phyloP scores from a whole-genome alignment of 2,329 filamentous ascomycete genomes.

The Rutstroemia sydowiana region DNA sequence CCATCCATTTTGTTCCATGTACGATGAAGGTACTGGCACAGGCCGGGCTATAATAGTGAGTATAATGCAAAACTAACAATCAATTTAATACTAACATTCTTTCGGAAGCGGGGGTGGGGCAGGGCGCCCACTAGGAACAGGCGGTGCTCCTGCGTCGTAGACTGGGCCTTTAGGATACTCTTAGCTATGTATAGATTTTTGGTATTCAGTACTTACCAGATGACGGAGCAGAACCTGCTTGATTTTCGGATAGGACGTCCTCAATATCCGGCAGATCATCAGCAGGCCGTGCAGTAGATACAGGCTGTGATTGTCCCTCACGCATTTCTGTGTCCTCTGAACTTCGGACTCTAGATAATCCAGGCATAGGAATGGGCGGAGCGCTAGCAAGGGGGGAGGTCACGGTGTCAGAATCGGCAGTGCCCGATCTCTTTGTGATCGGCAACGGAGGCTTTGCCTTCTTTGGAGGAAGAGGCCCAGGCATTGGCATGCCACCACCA shows the following conservation, averaged over 20 bases:
- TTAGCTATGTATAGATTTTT: constrained; percentile 7
- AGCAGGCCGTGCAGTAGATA: constrained; percentile 32
- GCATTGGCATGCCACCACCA: constrained; percentile 61
- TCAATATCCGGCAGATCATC: constrained; percentile 48
- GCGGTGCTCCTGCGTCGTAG: constrained; percentile 27
- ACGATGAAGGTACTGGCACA: constrained; percentile 45
- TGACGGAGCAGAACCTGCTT: constrained; percentile 30
- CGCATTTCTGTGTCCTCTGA: constrained; percentile 37
- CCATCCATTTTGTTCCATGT: no score
- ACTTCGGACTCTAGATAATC: constrained; percentile 53
- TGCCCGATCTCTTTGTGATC: constrained; percentile 35
- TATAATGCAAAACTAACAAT: constrained; percentile 6
- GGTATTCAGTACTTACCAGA: constrained; percentile 18
- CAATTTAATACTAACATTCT: constrained; percentile 48
- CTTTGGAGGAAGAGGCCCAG: constrained; percentile 41
- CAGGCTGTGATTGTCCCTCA: constrained; percentile 42
- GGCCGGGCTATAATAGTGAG: constrained; percentile 51
- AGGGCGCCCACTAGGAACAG: constrained; percentile 38
- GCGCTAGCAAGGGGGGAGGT: constrained; percentile 39
- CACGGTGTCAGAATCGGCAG: constrained; percentile 35
- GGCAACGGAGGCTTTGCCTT: constrained; percentile 46
- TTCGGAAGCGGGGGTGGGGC: constrained; percentile 50
- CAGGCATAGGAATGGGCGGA: constrained; percentile 61
- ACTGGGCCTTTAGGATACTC: constrained; percentile 21
- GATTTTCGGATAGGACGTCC: constrained; percentile 34